Percentiles rank a stretch among this genome's conserved stretches.
phyloP scores from a whole-genome alignment of 176 grass and related monocot species.

The bread wheat (Triticum aestivum) region IWGSC_CS_RefSeq_v2.1 NC_057802.1:18123710-18124209 shows the following conservation, averaged over 20 bases:
- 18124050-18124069: background rate
- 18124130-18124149: too few species aligned
- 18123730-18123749: too few species aligned
- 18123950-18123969: background rate
- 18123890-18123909: background rate
- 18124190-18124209: background rate
- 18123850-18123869: slow-evolving; percentile 55
- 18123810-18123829: slow-evolving; percentile 50
- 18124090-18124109: background rate
- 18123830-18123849: slow-evolving; percentile 52
- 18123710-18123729: too few species aligned
- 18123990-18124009: background rate
- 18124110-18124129: too few species aligned
- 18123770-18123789: slow-evolving; percentile 25
- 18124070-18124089: background rate
- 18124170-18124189: too few species aligned
- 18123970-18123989: background rate
- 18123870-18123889: slow-evolving; percentile 35
- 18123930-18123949: background rate
- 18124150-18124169: too few species aligned
- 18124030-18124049: background rate
- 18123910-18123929: background rate
- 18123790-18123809: slow-evolving; percentile 45
- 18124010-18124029: background rate
- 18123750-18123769: background rate